Percentiles rank a stretch among this genome's conserved stretches.
Evolutionary conservation across 108 stramenopile species (phyloP).

Genomic region (Cyclotella kingstonii): DNA sequence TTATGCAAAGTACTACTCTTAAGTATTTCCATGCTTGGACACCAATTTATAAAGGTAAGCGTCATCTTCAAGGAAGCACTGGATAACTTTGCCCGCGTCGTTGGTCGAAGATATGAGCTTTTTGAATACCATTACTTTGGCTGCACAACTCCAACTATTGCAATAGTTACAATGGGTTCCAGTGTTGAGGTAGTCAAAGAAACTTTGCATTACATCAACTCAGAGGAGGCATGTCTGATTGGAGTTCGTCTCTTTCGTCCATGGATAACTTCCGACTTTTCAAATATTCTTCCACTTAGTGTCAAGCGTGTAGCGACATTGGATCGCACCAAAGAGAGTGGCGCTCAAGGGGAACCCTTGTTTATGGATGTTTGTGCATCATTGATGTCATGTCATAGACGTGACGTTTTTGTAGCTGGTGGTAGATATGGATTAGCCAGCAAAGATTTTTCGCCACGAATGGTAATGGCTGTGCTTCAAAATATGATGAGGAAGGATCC

Average conservation of each 20-base stretch:
- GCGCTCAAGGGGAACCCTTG: slow-evolving; percentile 62
- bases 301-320: slow-evolving; percentile 54
- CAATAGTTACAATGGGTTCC: slow-evolving; percentile 63
- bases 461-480: slow-evolving; percentile 53
- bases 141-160: slow-evolving; percentile 45
- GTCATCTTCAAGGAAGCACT: slow-evolving; percentile 44
- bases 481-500: slow-evolving; percentile 49
- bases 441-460: slow-evolving; percentile 63
- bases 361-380: slow-evolving; percentile 72
- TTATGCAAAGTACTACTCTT: too few species aligned
- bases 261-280: slow-evolving; percentile 45
- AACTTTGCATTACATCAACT: slow-evolving; percentile 48
- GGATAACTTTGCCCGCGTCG: slow-evolving; percentile 37
- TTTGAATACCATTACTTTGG: slow-evolving; percentile 62
- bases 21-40: too few species aligned
- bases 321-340: slow-evolving; percentile 63
- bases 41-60: slow-evolving; percentile 32
- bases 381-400: slow-evolving; percentile 47
- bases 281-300: slow-evolving; percentile 32
- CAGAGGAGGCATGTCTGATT: slow-evolving; percentile 51
- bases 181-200: slow-evolving; percentile 57
- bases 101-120: slow-evolving; percentile 48
- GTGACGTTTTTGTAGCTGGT: slow-evolving; percentile 49
- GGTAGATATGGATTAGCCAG: slow-evolving; percentile 60
- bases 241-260: slow-evolving; percentile 61